Evolutionary conservation across 2,329 filamentous ascomycete species (phyloP).

Genomic region (Pseudogymnoascus sp.): DNA sequence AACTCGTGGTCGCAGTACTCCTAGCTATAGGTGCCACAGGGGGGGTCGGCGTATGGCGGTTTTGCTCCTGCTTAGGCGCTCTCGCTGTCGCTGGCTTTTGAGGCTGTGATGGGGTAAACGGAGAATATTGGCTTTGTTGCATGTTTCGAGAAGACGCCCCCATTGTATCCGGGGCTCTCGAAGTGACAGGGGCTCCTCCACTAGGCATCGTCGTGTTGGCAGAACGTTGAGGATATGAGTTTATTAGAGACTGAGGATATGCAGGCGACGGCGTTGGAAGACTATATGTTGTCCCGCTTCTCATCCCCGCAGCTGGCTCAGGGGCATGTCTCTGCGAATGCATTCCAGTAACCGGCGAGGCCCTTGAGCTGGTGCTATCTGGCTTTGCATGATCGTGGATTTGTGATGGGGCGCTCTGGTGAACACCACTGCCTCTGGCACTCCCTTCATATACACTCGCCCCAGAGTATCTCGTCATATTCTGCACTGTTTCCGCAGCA

Average conservation of each 20-base stretch:
- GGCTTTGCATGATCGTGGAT: not conserved
- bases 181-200: not conserved
- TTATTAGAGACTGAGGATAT: not conserved
- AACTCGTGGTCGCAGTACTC: not conserved
- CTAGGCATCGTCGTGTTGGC: not conserved
- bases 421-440: not conserved
- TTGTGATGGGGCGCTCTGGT: not conserved
- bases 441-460: not conserved
- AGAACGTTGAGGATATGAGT: constrained; percentile 1
- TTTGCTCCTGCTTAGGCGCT: not conserved
- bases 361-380: not conserved
- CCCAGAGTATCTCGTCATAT: not conserved
- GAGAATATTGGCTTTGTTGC: not conserved
- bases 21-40: not conserved
- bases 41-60: not conserved
- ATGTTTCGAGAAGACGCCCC: not conserved
- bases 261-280: constrained; percentile 4
- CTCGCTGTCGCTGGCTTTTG: not conserved
- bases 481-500: not conserved
- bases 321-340: not conserved
- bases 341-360: not conserved
- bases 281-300: not conserved
- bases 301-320: not conserved
- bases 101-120: not conserved
- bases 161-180: not conserved